phyloP scores from a whole-genome alignment of 352 stramenopile species.

The Phytophthora idaei region DNA sequence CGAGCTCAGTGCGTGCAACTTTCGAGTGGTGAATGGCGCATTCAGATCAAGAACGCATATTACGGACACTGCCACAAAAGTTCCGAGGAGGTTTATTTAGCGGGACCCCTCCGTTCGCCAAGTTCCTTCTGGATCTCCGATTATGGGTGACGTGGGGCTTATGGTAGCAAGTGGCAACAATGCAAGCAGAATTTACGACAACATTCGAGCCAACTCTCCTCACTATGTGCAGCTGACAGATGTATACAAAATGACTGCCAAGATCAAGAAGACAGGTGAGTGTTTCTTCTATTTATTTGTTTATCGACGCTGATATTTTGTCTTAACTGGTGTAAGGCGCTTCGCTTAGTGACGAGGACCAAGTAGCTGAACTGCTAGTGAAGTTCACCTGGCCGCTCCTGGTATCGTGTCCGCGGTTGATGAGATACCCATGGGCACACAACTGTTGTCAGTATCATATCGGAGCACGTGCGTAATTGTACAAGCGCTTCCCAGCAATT shows the following conservation, averaged over 20 bases:
- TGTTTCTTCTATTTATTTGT: neutral
- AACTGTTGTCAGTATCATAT: constrained; percentile 2
- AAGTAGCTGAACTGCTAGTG: constrained; percentile 11
- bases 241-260: constrained; percentile 13
- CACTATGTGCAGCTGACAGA: neutral
- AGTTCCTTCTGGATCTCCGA: neutral
- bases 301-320: too few species aligned
- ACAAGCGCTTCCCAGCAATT: constrained; percentile 5
- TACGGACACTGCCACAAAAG: neutral
- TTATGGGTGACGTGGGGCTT: neutral
- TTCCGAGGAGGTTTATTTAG: neutral
- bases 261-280: constrained; percentile 15
- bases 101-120: neutral
- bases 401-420: constrained; percentile 3
- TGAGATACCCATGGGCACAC: constrained; percentile 2
- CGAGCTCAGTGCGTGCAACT: neutral
- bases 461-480: constrained; percentile 12
- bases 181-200: neutral
- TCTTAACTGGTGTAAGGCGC: neutral
- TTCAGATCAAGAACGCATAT: neutral
- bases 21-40: neutral
- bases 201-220: neutral
- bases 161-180: neutral
- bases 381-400: neutral
- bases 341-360: constrained; percentile 7